Conservation (phyloP, 176 grass and related monocot genomes). For the Ensete glaucum region DNA sequence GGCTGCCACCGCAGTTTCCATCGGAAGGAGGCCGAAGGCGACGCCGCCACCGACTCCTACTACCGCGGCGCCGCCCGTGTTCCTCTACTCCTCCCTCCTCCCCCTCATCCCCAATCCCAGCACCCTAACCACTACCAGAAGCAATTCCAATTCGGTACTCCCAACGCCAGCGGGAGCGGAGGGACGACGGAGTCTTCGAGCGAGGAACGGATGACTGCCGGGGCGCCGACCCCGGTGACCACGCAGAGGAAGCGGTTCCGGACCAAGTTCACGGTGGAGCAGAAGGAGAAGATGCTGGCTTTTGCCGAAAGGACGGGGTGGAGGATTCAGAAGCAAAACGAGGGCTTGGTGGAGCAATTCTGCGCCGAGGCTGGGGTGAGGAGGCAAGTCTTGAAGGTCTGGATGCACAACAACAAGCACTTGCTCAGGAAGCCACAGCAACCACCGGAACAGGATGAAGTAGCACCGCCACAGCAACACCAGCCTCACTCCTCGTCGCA, state of each 20-base stretch:
- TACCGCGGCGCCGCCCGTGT: background rate
- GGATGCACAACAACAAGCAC: slow-evolving; percentile 99
- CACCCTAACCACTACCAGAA: background rate
- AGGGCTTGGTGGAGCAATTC: background rate
- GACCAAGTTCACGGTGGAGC: slow-evolving; percentile 1
- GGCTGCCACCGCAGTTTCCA: slow-evolving; percentile 89
- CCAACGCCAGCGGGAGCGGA: background rate
- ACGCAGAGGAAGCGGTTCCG: slow-evolving; percentile 12
- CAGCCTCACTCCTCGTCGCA: background rate
- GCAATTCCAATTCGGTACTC: background rate
- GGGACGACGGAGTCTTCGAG: slow-evolving; percentile 7
- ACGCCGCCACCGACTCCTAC: background rate
- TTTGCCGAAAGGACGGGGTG: background rate
- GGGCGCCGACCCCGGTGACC: background rate
- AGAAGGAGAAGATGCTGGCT: slow-evolving; percentile 13
- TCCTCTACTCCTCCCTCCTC: background rate
- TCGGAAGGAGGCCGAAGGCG: slow-evolving; percentile 44
- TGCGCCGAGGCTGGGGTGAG: slow-evolving; percentile 18
- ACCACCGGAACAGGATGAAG: background rate
- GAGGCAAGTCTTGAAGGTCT: slow-evolving; percentile 86
- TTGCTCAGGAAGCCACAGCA: background rate
- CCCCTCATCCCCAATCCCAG: background rate
- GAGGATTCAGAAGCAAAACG: slow-evolving; percentile 2
- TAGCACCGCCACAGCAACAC: background rate
- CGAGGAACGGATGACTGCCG: background rate